Percentiles rank a stretch among this genome's conserved stretches.
Conservation (phyloP, 1,139 yeast species). For the Saccharomyces pastorianus region DNA sequence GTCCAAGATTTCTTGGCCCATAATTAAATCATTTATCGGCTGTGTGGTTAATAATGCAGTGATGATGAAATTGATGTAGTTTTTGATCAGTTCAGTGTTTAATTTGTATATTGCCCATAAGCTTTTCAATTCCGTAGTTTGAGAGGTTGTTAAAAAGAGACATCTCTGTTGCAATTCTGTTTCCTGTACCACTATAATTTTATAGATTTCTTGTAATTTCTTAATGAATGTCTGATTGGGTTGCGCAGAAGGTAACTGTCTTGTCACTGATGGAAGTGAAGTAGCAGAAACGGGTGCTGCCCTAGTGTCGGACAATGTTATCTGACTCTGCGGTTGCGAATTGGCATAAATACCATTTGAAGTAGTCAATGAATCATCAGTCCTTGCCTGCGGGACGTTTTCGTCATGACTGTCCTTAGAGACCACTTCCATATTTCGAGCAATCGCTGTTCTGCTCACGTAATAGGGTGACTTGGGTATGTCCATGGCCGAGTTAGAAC, state of each 20-base stretch:
- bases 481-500: not conserved
- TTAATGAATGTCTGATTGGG: constrained; percentile 66
- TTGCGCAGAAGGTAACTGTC: constrained; percentile 27
- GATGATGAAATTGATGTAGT: constrained; percentile 60
- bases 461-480: not conserved
- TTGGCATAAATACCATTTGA: too few species aligned
- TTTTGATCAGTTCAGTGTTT: constrained; percentile 55
- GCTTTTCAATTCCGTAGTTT: constrained; percentile 47
- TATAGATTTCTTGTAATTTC: constrained; percentile 65
- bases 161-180: constrained; percentile 60
- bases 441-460: not conserved
- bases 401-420: not conserved
- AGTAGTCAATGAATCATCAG: too few species aligned
- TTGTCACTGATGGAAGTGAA: constrained; percentile 22
- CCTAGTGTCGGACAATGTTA: too few species aligned
- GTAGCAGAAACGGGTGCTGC: constrained; percentile 25
- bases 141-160: constrained; percentile 39
- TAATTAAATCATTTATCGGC: constrained; percentile 35
- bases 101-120: constrained; percentile 66
- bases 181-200: constrained; percentile 57
- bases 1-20: constrained; percentile 63
- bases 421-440: not conserved
- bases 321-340: too few species aligned
- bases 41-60: constrained; percentile 67
- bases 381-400: not conserved